Conservation (phyloP, 2,329 filamentous ascomycete genomes). For the Didymella keratinophila region DNA sequence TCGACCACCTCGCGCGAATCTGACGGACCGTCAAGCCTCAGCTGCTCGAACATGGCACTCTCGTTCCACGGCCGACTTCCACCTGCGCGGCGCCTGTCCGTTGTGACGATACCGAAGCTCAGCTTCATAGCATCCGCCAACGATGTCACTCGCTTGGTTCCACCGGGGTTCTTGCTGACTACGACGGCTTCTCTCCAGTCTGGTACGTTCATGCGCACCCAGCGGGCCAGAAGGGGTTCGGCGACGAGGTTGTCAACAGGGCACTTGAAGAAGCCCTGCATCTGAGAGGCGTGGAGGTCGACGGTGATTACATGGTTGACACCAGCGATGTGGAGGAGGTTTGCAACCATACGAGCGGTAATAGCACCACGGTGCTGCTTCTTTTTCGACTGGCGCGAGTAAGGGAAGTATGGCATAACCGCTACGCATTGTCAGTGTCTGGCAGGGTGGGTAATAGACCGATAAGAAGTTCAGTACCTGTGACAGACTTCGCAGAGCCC, state of each 20-base stretch:
- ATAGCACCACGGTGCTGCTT: constrained; percentile 97
- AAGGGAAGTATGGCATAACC: constrained; percentile 95
- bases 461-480: constrained; percentile 67
- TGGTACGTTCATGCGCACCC: constrained; percentile 88
- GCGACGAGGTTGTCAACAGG: constrained; percentile 97
- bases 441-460: constrained; percentile 16
- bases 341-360: constrained; percentile 95
- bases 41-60: constrained; percentile 73
- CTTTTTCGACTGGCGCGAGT: constrained; percentile 98
- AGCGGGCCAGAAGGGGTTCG: constrained; percentile 92
- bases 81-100: constrained; percentile 65
- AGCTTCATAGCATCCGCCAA: constrained; percentile 94
- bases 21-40: constrained; percentile 54
- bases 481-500: constrained; percentile 95
- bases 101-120: constrained; percentile 96
- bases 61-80: constrained; percentile 68
- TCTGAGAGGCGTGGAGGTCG: constrained; percentile 90
- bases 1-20: constrained; percentile 47
- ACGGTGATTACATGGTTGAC: constrained; percentile 98
- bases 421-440: constrained; percentile 59
- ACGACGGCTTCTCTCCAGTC: constrained; percentile 93
- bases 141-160: constrained; percentile 95
- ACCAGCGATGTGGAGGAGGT: constrained; percentile 89
- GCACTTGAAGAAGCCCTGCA: constrained; percentile 99
- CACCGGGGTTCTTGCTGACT: constrained; percentile 97